Percentiles rank a stretch among this genome's conserved stretches.
phyloP scores from a whole-genome alignment of 495 filamentous ascomycete species.

The Xylaria acuta region DNA sequence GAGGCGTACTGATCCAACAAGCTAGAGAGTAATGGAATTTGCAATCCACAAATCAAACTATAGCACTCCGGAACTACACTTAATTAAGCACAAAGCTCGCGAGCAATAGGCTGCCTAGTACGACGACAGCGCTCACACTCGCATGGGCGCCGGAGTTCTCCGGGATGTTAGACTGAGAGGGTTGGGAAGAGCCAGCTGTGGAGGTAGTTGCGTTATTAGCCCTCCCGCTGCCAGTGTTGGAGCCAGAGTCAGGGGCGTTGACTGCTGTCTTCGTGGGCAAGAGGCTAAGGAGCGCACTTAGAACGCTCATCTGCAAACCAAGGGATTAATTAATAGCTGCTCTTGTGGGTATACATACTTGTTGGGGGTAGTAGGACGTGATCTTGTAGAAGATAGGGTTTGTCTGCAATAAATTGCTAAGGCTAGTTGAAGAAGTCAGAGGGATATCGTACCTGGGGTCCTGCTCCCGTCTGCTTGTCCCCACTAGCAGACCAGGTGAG shows the following conservation, averaged over 20 bases:
- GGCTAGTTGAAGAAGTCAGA: not conserved
- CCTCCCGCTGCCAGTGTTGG: slow-evolving; percentile 44
- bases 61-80: not conserved
- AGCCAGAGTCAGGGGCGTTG: slow-evolving; percentile 33
- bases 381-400: not conserved
- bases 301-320: slow-evolving; percentile 63
- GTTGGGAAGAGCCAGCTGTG: not conserved
- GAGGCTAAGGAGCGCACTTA: slow-evolving; percentile 61
- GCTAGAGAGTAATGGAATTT: not conserved
- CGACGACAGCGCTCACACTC: not conserved
- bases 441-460: slow-evolving; percentile 10
- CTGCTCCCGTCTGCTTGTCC: slow-evolving; percentile 49
- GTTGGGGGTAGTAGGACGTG: not conserved
- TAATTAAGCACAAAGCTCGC: not conserved
- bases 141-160: not conserved
- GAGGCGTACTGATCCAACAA: not conserved
- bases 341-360: not conserved
- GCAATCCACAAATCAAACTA: not conserved
- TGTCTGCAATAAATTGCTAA: not conserved
- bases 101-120: slow-evolving; percentile 4
- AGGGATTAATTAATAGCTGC: not conserved
- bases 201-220: not conserved
- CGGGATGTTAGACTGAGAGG: not conserved
- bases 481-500: slow-evolving; percentile 62
- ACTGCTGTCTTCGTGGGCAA: slow-evolving; percentile 35